Evolutionary conservation across 768 basidiomycete species (phyloP), one percentile per base, ranked within the genome.

Genomic region (Pisolithus orientalis): DNA sequence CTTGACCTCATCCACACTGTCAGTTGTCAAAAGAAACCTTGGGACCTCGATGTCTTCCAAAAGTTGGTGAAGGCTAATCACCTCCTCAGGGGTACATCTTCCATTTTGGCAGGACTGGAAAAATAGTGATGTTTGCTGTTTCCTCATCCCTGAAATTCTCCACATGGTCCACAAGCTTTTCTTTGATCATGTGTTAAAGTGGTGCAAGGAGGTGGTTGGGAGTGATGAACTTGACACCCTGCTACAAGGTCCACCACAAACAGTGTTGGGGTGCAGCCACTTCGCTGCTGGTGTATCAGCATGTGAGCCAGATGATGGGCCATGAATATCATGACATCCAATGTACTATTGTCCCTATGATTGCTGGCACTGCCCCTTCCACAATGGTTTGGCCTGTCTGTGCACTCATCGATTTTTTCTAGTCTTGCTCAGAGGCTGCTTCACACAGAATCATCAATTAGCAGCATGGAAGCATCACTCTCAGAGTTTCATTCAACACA

Each of bases 281-380:
- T n/a, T n/a, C n/a, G n/a, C n/a, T n/a, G n/a, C n/a, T n/a, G n/a
- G n/a, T n/a, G n/a, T n/a, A n/a, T n/a, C n/a, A n/a, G n/a, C n/a
- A n/a, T n/a, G n/a, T n/a, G n/a, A n/a, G n/a, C n/a, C n/a, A n/a
- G n/a, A n/a, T n/a, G n/a, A n/a, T n/a, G n/a, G 21, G 21, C 21
- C 21, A 2, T 21, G 21, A 21, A 21, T 21, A 21, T 21, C 68
- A 65, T 0, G 66, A 76, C 27, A 52, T 76, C 3, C 64, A 76
- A 51, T 49, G 62, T 4, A 67, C 66, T 28, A 54, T 76, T 3
- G 53, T 78, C 13, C 42, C 49, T 10, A n/a, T 44, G 1, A 46
- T 58, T 4, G 38, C 49, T 5, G 46, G 54, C 0, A 16, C 34
- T 3, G 42, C 27, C 14, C 1, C 45, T 1, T 9, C 24, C 2